Percentiles rank a stretch among this genome's conserved stretches.
These are phyloP conservation scores for Miscanthus lutarioriparius DNA, from an alignment of 176 grass and related monocot species.

Conservation along the genomic window DNA sequence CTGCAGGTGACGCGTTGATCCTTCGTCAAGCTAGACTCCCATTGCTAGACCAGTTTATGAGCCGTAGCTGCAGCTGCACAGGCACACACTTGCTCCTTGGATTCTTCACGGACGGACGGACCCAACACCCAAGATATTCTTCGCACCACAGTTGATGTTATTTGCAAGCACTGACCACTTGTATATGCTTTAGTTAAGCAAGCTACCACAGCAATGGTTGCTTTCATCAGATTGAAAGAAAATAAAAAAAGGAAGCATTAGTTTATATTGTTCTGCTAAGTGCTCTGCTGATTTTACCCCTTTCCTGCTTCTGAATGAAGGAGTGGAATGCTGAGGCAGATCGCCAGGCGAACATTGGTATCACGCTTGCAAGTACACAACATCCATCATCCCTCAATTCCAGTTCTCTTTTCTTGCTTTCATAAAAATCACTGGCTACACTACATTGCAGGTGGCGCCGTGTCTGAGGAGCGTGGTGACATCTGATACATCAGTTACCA, in stretches of 20 bases:
- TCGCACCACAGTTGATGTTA: not conserved
- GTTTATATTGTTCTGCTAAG: not conserved
- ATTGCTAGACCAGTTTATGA: too few relatives aligned
- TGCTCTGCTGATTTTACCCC: slow-evolving; percentile 24
- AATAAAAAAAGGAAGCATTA: not conserved
- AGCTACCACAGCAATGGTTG: not conserved
- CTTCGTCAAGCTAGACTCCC: not conserved
- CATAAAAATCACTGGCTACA: slow-evolving; percentile 4
- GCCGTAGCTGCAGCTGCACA: too few relatives aligned
- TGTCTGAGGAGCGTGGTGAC: slow-evolving; percentile 54
- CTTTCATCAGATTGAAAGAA: not conserved
- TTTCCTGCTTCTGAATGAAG: slow-evolving; percentile 42
- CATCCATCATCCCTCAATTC: not conserved
- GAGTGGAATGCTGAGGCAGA: slow-evolving; percentile 71
- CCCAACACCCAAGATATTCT: too few relatives aligned
- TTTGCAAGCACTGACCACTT: not conserved
- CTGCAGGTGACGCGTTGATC: not conserved
- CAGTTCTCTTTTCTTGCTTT: not conserved
- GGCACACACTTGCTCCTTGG: too few relatives aligned
- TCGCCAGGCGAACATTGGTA: slow-evolving; percentile 62
- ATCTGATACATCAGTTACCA: slow-evolving; percentile 19
- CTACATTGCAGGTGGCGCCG: slow-evolving; percentile 25
- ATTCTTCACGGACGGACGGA: too few relatives aligned
- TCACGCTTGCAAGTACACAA: slow-evolving; percentile 47
- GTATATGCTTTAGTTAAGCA: slow-evolving; percentile 6